Evolutionary conservation across 176 grass and related monocot species (phyloP).

Genomic region (Ananas comosus): DNA sequence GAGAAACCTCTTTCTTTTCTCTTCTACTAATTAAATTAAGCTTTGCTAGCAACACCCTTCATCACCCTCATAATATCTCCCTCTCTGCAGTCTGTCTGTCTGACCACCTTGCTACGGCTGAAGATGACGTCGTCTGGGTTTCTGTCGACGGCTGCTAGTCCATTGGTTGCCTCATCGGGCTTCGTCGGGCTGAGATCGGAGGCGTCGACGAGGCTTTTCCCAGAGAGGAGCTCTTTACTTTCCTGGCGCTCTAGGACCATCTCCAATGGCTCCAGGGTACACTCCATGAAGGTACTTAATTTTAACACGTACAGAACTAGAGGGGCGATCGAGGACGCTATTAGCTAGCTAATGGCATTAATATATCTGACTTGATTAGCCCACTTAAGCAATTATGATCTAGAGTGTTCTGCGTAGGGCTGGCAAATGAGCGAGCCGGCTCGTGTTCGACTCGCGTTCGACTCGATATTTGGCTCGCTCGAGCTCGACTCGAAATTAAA

Average conservation of each 20-base stretch:
- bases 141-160: background rate
- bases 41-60: background rate
- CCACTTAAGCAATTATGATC: background rate
- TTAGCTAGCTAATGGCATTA: too few species aligned
- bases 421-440: too few species aligned
- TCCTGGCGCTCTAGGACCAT: constrained; percentile 12
- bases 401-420: background rate
- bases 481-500: fast-evolving
- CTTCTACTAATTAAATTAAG: too few species aligned
- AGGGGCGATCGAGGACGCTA: too few species aligned
- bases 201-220: background rate
- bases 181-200: background rate
- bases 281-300: constrained; percentile 48
- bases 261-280: constrained; percentile 26
- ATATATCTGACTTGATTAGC: too few species aligned
- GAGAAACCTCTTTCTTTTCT: too few species aligned
- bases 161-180: background rate
- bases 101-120: background rate
- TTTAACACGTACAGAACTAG: background rate
- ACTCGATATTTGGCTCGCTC: too few species aligned
- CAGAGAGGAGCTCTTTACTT: constrained; percentile 1
- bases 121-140: background rate
- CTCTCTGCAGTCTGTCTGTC: background rate
- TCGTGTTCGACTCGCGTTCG: fast-evolving
- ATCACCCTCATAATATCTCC: background rate